Percentiles rank a stretch among this genome's conserved stretches.
phyloP scores from a whole-genome alignment of 345 rosid genomes.

The Aurinia saxatilis region DNA sequence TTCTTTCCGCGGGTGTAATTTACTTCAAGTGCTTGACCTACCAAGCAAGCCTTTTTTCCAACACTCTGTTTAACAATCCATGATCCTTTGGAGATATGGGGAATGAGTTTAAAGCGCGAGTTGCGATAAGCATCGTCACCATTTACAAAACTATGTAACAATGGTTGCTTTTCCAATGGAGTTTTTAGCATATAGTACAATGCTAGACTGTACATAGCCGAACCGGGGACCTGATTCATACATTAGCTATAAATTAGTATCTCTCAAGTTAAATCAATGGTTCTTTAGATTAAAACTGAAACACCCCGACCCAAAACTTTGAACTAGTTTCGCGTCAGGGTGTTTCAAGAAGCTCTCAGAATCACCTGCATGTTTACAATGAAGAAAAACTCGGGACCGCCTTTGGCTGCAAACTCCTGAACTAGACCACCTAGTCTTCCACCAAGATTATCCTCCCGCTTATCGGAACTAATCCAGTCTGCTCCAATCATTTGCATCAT shows the following conservation, averaged over 20 bases:
- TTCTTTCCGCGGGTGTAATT: conserved; percentile 62
- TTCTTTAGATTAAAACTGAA: too few species aligned
- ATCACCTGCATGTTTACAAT: conserved; percentile 68
- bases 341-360: background rate
- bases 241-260: background rate
- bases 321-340: too few species aligned
- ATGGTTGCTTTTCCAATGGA: conserved; percentile 64
- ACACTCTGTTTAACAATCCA: conserved; percentile 98
- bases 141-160: conserved; percentile 72
- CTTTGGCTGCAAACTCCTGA: conserved; percentile 50
- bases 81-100: conserved; percentile 90
- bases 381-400: conserved; percentile 78
- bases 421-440: conserved; percentile 62
- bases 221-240: conserved; percentile 62
- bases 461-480: conserved; percentile 79
- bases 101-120: conserved; percentile 92
- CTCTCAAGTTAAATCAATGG: too few species aligned
- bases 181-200: conserved; percentile 65
- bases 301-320: too few species aligned
- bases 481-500: conserved; percentile 91
- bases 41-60: conserved; percentile 78
- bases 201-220: conserved; percentile 50
- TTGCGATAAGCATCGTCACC: conserved; percentile 86
- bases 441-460: conserved; percentile 69
- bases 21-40: conserved; percentile 71